Conservation (phyloP, 2,329 filamentous ascomycete genomes). For the Tolypocladium album region DNA sequence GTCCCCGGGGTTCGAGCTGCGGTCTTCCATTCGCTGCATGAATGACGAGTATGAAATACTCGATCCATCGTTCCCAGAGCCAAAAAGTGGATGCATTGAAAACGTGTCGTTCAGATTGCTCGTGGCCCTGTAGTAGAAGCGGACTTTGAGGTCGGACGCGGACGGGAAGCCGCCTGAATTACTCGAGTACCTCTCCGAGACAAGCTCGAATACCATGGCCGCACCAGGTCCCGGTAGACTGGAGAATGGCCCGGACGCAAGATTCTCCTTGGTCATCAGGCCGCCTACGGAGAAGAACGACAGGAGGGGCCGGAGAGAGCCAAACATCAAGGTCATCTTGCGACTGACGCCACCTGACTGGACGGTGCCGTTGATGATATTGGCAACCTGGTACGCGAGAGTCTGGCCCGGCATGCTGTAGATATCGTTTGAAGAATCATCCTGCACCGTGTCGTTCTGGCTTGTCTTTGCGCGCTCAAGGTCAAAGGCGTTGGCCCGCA, state of each 20-base stretch:
- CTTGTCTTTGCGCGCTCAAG: slow-evolving; percentile 50
- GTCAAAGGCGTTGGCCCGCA: slow-evolving; percentile 53
- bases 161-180: slow-evolving; percentile 11
- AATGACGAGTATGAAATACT: slow-evolving; percentile 29
- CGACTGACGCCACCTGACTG: slow-evolving; percentile 26
- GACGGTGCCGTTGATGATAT: slow-evolving; percentile 29
- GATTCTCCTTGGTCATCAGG: slow-evolving; percentile 38
- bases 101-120: slow-evolving; percentile 24
- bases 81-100: slow-evolving; percentile 29
- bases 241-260: slow-evolving; percentile 26
- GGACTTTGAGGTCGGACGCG: slow-evolving; percentile 33
- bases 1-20: slow-evolving; percentile 20
- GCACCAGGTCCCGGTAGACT: slow-evolving; percentile 57
- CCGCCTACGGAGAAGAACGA: slow-evolving; percentile 41
- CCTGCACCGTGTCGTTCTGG: slow-evolving; percentile 40
- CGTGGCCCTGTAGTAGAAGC: slow-evolving; percentile 46
- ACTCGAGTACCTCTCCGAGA: slow-evolving; percentile 15
- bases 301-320: slow-evolving; percentile 42
- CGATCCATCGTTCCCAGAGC: slow-evolving; percentile 18
- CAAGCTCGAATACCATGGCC: slow-evolving; percentile 63
- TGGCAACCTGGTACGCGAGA: slow-evolving; percentile 32
- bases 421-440: slow-evolving; percentile 22
- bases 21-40: slow-evolving; percentile 19
- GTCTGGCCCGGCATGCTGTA: slow-evolving; percentile 43
- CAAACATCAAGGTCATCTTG: slow-evolving; percentile 44